Percentiles rank a stretch among this genome's conserved stretches.
These are phyloP conservation scores for Tulasnella sp. DNA, from an alignment of 768 basidiomycete species.

Conservation along the genomic window DNA sequence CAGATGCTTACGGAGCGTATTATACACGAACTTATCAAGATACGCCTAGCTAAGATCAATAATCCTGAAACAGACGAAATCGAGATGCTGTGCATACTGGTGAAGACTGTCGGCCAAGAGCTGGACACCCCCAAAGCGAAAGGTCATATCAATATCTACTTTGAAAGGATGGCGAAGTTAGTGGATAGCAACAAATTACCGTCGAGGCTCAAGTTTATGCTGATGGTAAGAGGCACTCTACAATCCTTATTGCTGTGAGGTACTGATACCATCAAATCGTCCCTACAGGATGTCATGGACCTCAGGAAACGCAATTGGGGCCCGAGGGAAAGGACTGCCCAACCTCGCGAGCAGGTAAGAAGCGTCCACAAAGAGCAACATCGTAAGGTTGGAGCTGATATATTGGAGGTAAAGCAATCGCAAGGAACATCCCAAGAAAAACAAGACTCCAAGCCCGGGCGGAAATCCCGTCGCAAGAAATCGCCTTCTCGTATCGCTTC, in stretches of 20 bases:
- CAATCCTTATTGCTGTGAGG: constrained; percentile 10
- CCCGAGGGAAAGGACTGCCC: not conserved
- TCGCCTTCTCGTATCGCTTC: not conserved
- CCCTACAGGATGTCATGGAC: constrained; percentile 75
- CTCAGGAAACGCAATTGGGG: constrained; percentile 75
- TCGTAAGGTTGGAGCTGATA: not conserved
- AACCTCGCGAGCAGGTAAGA: not conserved
- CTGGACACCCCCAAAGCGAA: constrained; percentile 33
- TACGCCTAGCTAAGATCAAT: constrained; percentile 36
- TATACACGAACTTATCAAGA: constrained; percentile 39
- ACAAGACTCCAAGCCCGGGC: not conserved
- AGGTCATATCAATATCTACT: constrained; percentile 36
- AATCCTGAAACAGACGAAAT: constrained; percentile 42
- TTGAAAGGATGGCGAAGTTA: constrained; percentile 33
- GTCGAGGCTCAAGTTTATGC: constrained; percentile 39
- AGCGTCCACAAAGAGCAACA: too few relatives aligned
- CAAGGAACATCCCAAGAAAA: not conserved
- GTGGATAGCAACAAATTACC: constrained; percentile 28
- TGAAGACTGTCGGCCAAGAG: constrained; percentile 37
- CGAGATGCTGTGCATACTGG: constrained; percentile 39
- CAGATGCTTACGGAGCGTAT: constrained; percentile 39
- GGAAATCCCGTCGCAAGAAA: not conserved
- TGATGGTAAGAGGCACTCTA: constrained; percentile 32
- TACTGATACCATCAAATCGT: not conserved
- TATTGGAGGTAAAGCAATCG: not conserved